Percentiles rank a stretch among this genome's conserved stretches.
phyloP scores from a whole-genome alignment of 129 eudicot genomes.

The Centella asiatica region DNA sequence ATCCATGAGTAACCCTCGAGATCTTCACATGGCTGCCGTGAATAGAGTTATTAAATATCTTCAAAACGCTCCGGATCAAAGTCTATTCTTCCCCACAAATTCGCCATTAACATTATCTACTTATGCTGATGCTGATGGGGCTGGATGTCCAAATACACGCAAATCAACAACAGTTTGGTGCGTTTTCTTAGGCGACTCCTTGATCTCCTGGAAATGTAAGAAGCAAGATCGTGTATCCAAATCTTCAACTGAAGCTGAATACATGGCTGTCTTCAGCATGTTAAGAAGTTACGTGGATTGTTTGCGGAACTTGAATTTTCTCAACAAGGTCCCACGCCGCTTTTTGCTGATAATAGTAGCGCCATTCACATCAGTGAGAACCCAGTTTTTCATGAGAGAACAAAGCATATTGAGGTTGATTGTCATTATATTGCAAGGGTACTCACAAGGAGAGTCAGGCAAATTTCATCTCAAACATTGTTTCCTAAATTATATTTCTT shows the following conservation, averaged over 20 bases:
- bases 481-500: no score
- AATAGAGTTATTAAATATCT: background rate
- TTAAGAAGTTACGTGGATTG: background rate
- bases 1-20: background rate
- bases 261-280: conserved; percentile 6
- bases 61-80: background rate
- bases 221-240: no score
- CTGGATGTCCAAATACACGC: background rate
- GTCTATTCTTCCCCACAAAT: conserved; percentile 2
- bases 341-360: no score
- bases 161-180: background rate
- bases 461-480: no score
- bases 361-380: no score
- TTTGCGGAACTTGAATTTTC: conserved; percentile 4
- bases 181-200: background rate
- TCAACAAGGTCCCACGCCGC: no score
- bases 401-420: background rate
- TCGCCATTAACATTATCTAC: background rate
- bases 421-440: no score
- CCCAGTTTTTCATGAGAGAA: conserved; percentile 3
- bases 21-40: conserved; percentile 3
- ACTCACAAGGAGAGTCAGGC: no score
- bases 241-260: background rate
- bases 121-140: conserved; percentile 5
- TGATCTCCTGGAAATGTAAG: background rate